Base-by-base conservation (phyloP, 345 rosid genomes). In the Melastoma malabathricum region DNA sequence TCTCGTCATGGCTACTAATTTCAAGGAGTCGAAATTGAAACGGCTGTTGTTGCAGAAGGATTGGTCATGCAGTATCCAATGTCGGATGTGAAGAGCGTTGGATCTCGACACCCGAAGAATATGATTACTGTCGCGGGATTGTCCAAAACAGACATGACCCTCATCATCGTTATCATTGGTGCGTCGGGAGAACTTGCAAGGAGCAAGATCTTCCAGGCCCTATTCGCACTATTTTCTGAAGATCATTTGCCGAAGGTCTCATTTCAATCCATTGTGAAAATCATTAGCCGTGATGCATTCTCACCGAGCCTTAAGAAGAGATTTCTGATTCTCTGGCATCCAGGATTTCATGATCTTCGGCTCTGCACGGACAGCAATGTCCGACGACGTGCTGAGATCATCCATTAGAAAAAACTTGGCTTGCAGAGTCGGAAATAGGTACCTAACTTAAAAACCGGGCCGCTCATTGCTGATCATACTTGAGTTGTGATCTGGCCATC, bases 381-480 rank as follows among this genome's bases (percentile, higher is more conserved):
- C 74, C 6, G 72, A 68, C 54, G 72, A 75, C 46, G 74, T 72
- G 34, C 70, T 78, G 43, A 70, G 84, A 51, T 55, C 63, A 22
- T 59, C 51, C 56, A 72, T 78, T 12, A 78, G 72, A 58, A 25
- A 23, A 55, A 75, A 64, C 22, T 52, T 78, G 56, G 72, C 76
- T 6, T 75, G 84, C 62, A 72, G 78, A 68, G 64, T 78, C 12
- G 71, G 68, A 67, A 57, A 55, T 51, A 78, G 83, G 83, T 77
- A 29, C 41, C 4, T 9, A 34, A 18, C 38, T 10, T 17, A 47
- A 15, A 48, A n/a, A 23, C 10, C 6, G 34, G 47, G 34, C 44
- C 5, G 10, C 43, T n/a, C 44, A 19, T 4, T 18, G 16, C 16
- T 39, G 19, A 12, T 17, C 23, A 10, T 43, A 12, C 47, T 46